Base-by-base conservation (phyloP, 192 early-diverging fungal genomes). In the Endogone sp. region DNA sequence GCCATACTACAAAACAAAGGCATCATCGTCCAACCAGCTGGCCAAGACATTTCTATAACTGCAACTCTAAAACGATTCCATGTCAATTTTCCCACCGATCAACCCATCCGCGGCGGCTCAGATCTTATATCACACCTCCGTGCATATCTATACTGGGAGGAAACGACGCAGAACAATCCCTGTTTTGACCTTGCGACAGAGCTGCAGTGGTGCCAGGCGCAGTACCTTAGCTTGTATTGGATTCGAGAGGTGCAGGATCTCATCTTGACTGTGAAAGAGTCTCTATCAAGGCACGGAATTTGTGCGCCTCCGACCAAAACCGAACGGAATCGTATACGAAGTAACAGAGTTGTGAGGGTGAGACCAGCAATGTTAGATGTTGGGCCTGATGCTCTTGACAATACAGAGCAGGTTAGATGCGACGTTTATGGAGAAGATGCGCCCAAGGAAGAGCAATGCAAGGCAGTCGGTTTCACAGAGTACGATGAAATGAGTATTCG, bases 101-200 rank as follows among this genome's bases (percentile, higher is more conserved):
- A 23, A 28, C 63, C 71, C n/a, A 16, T 70, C 6, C 55, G 61
- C 4, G 73, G 73, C 13, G 73, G 73, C 9, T 73, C 73, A 3
- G 73, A 75, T 55, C 56, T 75, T 58, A 70, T 75, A 57, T 57
- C 71, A 2, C 73, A 75, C n/a, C 24, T 75, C 22, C 62, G 71
- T 20, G 73, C 65, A 16, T 75, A 75, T 62, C 62, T 70, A 13
- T 75, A 49, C 30, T 75, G 73, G 73, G 73, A 75, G n/a, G 69
- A 75, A 27, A 62, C 60, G 3, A 60, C 29, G 29, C 32, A 72
- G n/a, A 3, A 64, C 22, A 28, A 75, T 11, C 29, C 27, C n/a
- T 21, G 25, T 20, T 54, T 73, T 23, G 71, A 73, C 56, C n/a
- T 24, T 0, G 22, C 22, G n/a, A 44, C 30, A 16, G 72, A 73